phyloP scores from a whole-genome alignment of 2,329 filamentous ascomycete genomes.

The Aureobasidium leucospermi region DNA sequence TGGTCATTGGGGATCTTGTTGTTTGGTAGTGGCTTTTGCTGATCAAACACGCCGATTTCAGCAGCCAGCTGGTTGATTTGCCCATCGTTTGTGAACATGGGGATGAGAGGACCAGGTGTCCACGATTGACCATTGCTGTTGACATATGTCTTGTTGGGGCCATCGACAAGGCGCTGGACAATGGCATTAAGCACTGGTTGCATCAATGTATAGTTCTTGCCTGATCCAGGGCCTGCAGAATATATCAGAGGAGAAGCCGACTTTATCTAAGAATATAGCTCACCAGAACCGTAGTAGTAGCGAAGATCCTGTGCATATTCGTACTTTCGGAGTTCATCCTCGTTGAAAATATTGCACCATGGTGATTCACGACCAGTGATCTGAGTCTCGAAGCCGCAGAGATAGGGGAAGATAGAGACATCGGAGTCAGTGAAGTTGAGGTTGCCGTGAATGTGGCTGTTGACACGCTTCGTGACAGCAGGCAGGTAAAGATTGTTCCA shows the following conservation, averaged over 20 bases:
- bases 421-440: slow-evolving; percentile 43
- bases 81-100: slow-evolving; percentile 59
- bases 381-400: slow-evolving; percentile 62
- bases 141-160: slow-evolving; percentile 44
- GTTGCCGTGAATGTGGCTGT: slow-evolving; percentile 46
- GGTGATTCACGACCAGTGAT: slow-evolving; percentile 52
- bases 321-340: slow-evolving; percentile 53
- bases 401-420: slow-evolving; percentile 53
- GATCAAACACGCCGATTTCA: slow-evolving; percentile 55
- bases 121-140: slow-evolving; percentile 41
- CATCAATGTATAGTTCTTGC: slow-evolving; percentile 52
- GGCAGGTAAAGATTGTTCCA: slow-evolving; percentile 50
- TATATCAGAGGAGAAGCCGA: slow-evolving; percentile 20
- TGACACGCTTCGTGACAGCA: slow-evolving; percentile 47
- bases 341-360: slow-evolving; percentile 54
- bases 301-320: slow-evolving; percentile 60
- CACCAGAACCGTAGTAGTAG: slow-evolving; percentile 42
- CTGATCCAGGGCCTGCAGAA: slow-evolving; percentile 50
- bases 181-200: slow-evolving; percentile 52
- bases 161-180: slow-evolving; percentile 45
- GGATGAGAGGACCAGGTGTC: slow-evolving; percentile 49
- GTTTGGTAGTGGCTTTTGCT: slow-evolving; percentile 43
- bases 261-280: background rate
- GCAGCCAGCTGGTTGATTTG: slow-evolving; percentile 57
- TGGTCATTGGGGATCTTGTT: slow-evolving; percentile 38